Evolutionary conservation across 2,329 filamentous ascomycete genomes (phyloP), one percentile per base, ranked within the genome.

Genomic region (Ascochyta lentis): DNA sequence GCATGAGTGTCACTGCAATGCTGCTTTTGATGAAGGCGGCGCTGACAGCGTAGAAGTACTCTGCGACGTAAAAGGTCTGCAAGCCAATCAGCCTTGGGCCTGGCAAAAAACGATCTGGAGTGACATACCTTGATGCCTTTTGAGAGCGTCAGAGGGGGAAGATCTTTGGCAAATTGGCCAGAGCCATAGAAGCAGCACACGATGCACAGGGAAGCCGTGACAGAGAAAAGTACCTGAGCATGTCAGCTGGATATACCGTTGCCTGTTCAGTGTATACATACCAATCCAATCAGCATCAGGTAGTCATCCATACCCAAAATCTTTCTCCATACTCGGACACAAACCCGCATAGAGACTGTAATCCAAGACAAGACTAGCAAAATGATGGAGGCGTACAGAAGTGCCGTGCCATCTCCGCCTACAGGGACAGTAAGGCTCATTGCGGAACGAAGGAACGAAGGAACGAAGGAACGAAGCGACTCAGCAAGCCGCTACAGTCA

Each of bases 21-120:
- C 63, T 66, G 40, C 63, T 56, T 46, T 66, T 66, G 40, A 66
- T 61, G 43, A 59, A 58, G 44, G 61, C 63, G 19, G 63, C 60
- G 23, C 63, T 46, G 43, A 56, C 53, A n/a, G 58, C 58, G 37
- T 66, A 66, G 35, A 66, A 66, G 38, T 65, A 66, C 19, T 66
- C 63, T 15, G 63, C 63, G 29, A 66, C 51, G 27, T 65, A 66
- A 13, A 66, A 66, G 10, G 52, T 47, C 63, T 66, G 8, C 6
- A 29, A 16, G 3, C 1, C 2, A 4, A 12, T 60, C 38, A 54
- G 37, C 15, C 5, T 35, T 37, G 10, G 29, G 7, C 23, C 7
- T 41, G 4, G 9, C 1, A 26, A 6, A 15, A 13, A 3, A 13
- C 9, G 7, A 6, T 9, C 8, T n/a, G 12, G 6, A 41, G n/a